Percentiles rank a stretch among this genome's conserved stretches.
Evolutionary conservation across 345 rosid species (phyloP).

Genomic region (sweet orange (Citrus sinensis)): DNA sequence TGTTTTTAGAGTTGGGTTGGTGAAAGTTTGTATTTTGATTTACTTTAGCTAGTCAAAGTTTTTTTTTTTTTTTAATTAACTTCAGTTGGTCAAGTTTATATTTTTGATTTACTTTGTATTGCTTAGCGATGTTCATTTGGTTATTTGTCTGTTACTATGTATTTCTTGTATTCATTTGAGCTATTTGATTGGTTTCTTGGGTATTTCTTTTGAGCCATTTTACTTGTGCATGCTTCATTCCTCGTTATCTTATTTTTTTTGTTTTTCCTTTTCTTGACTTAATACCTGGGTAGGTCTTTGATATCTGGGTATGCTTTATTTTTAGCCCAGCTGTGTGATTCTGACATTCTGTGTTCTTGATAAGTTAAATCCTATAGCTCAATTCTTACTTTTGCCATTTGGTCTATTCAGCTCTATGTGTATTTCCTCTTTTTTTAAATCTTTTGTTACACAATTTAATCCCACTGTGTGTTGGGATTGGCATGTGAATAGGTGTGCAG

Average conservation of each 20-base stretch:
- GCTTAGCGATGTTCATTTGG: neutral
- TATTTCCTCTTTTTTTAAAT: neutral
- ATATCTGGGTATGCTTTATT: too few relatives aligned
- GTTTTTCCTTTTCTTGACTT: neutral
- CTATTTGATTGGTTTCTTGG: neutral
- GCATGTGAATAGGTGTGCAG: slow-evolving; percentile 70
- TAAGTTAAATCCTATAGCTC: neutral
- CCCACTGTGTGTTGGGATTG: slow-evolving; percentile 12
- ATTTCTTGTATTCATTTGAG: neutral
- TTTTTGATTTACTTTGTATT: neutral
- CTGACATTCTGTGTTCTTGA: neutral
- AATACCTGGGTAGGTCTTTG: neutral
- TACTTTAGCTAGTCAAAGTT: neutral
- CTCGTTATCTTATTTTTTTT: neutral
- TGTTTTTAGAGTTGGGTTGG: neutral
- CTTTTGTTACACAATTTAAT: neutral
- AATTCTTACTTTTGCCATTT: neutral
- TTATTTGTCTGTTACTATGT: neutral
- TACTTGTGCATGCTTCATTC: neutral
- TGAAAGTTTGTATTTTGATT: neutral
- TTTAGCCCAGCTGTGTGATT: neutral
- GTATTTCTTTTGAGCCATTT: neutral
- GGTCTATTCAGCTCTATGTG: neutral
- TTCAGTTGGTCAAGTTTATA: neutral
- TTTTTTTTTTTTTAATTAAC: neutral